Base-by-base conservation (phyloP, 352 stramenopile species). In the Halophytophthora polymorphica region DNA sequence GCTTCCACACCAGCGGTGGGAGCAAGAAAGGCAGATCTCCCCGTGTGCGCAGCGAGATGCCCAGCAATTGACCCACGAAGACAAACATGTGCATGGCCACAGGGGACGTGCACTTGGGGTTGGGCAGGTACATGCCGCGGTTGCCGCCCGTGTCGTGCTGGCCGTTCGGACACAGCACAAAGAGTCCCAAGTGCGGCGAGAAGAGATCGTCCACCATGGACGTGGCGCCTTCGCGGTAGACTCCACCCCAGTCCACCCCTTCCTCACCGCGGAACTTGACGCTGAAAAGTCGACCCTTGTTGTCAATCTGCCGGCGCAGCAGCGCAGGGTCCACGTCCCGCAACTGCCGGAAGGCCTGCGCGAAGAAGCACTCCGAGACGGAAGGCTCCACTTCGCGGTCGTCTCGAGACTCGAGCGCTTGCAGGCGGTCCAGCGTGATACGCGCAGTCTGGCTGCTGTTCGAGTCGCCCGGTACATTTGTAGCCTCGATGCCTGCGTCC, bases 21-120 rank as follows among this genome's bases (percentile, higher is more conserved):
- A 98, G 77, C 44, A 91, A 86, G 37, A 98, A 95, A 10, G 89
- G 88, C 17, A 98, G 94, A 46, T 97, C 92, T 6, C 93, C 88
- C 21, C 88, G 90, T 5, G 91, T 96, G 17, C 94, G 90, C 22
- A 98, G 69, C n/a, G 89, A 96, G 43, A 98, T 95, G 17, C 94
- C 94, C 29, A 98, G 74, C 15, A 98, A 54, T 58, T 98, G 96
- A 13, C 94, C 94, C 4, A 97, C 85, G 64, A 98, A 98, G 39
- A 92, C 77, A 29, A 89, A 97, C 91, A 98, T 98, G 58, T 95
- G 77, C 52, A 90, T 91, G 0, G 85, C 83, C 17, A 93, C 78
- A 10, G 83, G 86, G 17, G 86, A 94, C 50, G 82, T 92, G 50
- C 86, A 96, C 53, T 93, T 91, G 8, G 82, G 82, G 48, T 96